Conservation (phyloP, 2,329 filamentous ascomycete species). For the Nemania serpens region DNA sequence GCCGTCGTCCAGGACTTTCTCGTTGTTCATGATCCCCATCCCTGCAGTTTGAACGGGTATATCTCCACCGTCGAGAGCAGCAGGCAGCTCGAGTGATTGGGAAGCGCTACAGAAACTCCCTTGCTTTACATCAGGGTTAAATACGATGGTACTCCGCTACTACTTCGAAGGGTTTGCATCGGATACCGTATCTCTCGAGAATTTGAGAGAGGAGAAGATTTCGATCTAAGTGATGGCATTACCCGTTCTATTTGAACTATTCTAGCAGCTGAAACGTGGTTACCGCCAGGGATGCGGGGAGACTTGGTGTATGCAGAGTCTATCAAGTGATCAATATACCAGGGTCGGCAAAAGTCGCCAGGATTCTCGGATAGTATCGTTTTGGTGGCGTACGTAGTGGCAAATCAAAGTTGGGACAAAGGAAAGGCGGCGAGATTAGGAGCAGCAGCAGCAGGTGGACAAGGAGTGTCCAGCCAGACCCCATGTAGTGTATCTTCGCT, state of each 20-base stretch:
- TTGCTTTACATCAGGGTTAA: not conserved
- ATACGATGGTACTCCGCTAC: not conserved
- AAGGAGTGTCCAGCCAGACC: slow-evolving; percentile 1
- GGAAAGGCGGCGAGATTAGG: no score
- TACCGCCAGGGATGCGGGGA: slow-evolving; percentile 6
- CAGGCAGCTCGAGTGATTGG: not conserved
- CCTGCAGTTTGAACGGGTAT: not conserved
- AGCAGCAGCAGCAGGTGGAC: not conserved
- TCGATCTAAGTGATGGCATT: not conserved
- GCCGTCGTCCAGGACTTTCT: slow-evolving; percentile 3
- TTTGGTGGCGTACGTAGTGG: slow-evolving; percentile 1
- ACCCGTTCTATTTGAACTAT: not conserved
- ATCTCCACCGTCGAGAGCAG: not conserved
- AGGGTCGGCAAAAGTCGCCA: not conserved
- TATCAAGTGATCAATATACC: not conserved
- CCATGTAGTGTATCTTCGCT: not conserved
- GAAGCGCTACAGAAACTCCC: not conserved
- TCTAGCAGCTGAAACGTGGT: no score
- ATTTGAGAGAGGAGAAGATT: not conserved
- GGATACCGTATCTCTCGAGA: not conserved
- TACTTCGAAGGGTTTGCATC: not conserved
- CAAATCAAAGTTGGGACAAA: no score
- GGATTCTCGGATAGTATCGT: not conserved
- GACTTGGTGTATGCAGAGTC: not conserved
- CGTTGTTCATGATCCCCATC: slow-evolving; percentile 8